Percentiles rank a stretch among this genome's conserved stretches.
Evolutionary conservation across 371 early-diverging fungal genomes (phyloP).

Genomic region (Mortierella polycephala): DNA sequence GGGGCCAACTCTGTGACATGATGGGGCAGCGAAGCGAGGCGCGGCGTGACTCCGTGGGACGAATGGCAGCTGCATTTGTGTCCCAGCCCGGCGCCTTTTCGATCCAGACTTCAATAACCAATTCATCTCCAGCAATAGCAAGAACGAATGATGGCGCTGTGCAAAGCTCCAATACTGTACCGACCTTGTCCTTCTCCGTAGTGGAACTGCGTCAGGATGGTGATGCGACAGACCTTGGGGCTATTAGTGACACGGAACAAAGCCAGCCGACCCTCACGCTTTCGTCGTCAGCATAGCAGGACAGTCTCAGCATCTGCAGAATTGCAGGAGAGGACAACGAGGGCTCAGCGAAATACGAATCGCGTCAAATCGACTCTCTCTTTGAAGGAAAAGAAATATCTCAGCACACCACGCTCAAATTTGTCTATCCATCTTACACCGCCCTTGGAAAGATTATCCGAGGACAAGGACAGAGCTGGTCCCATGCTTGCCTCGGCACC

Average conservation of each 20-base stretch:
- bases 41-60: constrained; percentile 32
- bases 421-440: constrained; percentile 23
- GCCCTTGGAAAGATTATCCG: constrained; percentile 8
- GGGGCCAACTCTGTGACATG: background rate
- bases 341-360: background rate
- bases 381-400: constrained; percentile 12
- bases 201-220: background rate
- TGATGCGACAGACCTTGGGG: too few species aligned
- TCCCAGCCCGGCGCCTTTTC: constrained; percentile 45
- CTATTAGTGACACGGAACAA: background rate
- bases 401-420: constrained; percentile 11
- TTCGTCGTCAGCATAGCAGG: constrained; percentile 24
- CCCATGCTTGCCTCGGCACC: constrained; percentile 12
- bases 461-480: constrained; percentile 1
- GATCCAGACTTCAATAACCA: constrained; percentile 19
- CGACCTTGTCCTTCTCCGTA: background rate
- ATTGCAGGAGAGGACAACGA: constrained; percentile 3
- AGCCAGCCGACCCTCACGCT: background rate
- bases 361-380: constrained; percentile 24
- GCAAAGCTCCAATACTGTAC: background rate
- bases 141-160: background rate
- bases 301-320: constrained; percentile 34
- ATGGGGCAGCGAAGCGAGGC: background rate
- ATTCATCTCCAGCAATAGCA: background rate
- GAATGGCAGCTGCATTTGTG: constrained; percentile 47